A percentile compares a stretch with the other conserved stretches of the same genome.
Conservation (phyloP, 768 basidiomycete genomes). For the Amanita rimosa region DNA sequence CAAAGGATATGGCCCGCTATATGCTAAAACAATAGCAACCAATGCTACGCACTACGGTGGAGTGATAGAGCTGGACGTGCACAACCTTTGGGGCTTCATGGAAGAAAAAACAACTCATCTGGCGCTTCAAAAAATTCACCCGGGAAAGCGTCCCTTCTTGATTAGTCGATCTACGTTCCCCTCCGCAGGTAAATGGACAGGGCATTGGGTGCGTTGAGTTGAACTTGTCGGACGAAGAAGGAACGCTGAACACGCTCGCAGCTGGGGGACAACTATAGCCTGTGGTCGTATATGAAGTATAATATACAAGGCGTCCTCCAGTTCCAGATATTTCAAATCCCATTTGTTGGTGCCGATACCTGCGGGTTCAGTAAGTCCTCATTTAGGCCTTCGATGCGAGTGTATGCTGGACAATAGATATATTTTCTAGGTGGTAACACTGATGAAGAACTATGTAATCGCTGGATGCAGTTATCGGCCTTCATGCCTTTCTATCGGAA, state of each 20-base stretch:
- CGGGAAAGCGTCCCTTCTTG: conserved; percentile 57
- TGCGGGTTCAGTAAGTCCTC: conserved; percentile 45
- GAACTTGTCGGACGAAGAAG: background rate
- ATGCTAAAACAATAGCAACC: conserved; percentile 45
- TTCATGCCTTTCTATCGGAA: conserved; percentile 80
- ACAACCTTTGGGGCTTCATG: conserved; percentile 66
- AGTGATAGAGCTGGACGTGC: conserved; percentile 50
- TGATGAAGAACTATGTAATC: conserved; percentile 71
- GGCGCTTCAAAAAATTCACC: conserved; percentile 40
- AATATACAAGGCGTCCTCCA: conserved; percentile 70
- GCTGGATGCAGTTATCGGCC: conserved; percentile 83
- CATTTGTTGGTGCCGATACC: conserved; percentile 75
- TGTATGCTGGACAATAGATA: background rate
- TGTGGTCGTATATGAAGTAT: conserved; percentile 61
- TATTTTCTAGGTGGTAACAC: conserved; percentile 39
- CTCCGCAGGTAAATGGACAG: conserved; percentile 57
- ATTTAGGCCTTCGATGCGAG: background rate
- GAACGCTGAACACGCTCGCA: conserved; percentile 11
- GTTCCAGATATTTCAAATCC: conserved; percentile 78
- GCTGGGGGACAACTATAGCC: conserved; percentile 71
- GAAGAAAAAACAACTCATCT: conserved; percentile 56
- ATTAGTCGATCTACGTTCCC: conserved; percentile 64
- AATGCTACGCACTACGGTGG: conserved; percentile 64
- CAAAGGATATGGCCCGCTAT: conserved; percentile 43
- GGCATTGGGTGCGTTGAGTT: conserved; percentile 46